These are phyloP conservation scores for Nitzschia sp. DNA, from an alignment of 108 stramenopile species.

Conservation along the genomic window DNA sequence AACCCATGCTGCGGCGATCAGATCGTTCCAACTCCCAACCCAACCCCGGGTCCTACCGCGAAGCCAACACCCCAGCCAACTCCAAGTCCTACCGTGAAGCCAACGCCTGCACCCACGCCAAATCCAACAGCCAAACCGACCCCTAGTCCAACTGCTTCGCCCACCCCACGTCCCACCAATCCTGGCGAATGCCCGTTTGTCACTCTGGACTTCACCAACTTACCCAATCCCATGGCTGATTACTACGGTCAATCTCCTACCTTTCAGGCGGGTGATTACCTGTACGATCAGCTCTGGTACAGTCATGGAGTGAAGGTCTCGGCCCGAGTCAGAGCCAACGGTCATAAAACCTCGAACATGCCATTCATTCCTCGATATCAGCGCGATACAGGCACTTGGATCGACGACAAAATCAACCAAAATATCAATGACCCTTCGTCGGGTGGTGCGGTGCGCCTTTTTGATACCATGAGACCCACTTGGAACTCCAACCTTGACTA, in stretches of 20 bases:
- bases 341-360: not conserved
- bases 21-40: not conserved
- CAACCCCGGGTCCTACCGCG: not conserved
- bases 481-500: not conserved
- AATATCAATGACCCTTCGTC: not conserved
- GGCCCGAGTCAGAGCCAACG: not conserved
- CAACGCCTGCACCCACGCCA: too few relatives aligned
- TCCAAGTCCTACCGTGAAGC: not conserved
- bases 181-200: not conserved
- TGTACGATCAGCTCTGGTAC: constrained; percentile 2
- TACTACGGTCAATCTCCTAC: not conserved
- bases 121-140: not conserved
- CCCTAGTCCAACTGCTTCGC: not conserved
- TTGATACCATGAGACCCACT: constrained; percentile 4
- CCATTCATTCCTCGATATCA: not conserved
- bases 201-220: constrained; percentile 2
- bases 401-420: not conserved
- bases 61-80: not conserved
- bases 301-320: not conserved
- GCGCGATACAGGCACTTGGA: not conserved
- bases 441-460: not conserved
- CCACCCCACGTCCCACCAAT: not conserved
- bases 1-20: constrained; percentile 3
- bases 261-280: not conserved
- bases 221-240: not conserved